These are phyloP conservation scores for Fusarium sp. DNA, from an alignment of 2,329 filamentous ascomycete species.

Conservation along the genomic window DNA sequence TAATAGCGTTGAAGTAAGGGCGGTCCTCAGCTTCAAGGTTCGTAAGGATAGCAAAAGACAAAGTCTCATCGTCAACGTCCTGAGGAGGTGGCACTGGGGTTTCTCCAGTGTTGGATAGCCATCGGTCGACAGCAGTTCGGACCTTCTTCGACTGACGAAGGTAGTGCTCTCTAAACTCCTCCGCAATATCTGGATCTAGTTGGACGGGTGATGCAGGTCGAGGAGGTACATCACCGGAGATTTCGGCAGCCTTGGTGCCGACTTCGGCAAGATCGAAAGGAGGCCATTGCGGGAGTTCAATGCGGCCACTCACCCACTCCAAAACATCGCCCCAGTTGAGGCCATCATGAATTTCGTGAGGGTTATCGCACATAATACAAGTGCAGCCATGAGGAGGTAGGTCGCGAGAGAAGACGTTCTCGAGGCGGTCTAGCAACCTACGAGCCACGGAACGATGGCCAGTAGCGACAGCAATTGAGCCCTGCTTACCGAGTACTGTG, in stretches of 20 bases:
- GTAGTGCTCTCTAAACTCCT: slow-evolving; percentile 93
- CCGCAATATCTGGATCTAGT: slow-evolving; percentile 92
- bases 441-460: slow-evolving; percentile 96
- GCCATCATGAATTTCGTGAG: slow-evolving; percentile 74
- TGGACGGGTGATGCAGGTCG: slow-evolving; percentile 74
- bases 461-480: slow-evolving; percentile 93
- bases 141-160: slow-evolving; percentile 93
- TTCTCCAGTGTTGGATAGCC: slow-evolving; percentile 85
- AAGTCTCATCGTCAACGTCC: slow-evolving; percentile 93
- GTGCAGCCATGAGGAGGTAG: slow-evolving; percentile 87
- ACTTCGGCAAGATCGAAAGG: slow-evolving; percentile 81
- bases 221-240: slow-evolving; percentile 70
- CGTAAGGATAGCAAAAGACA: slow-evolving; percentile 93
- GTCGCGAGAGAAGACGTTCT: slow-evolving; percentile 94
- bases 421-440: slow-evolving; percentile 87
- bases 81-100: slow-evolving; percentile 81
- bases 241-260: slow-evolving; percentile 70
- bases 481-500: slow-evolving; percentile 82
- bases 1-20: slow-evolving; percentile 84
- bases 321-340: slow-evolving; percentile 96
- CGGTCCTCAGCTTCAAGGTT: slow-evolving; percentile 82
- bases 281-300: slow-evolving; percentile 89
- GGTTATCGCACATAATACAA: slow-evolving; percentile 83
- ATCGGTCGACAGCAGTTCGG: slow-evolving; percentile 88
- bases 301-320: slow-evolving; percentile 89